A percentile compares a stretch with the other conserved stretches of the same genome.
Conservation (phyloP, 2,329 filamentous ascomycete species). For the Colletotrichum shisoi region DNA sequence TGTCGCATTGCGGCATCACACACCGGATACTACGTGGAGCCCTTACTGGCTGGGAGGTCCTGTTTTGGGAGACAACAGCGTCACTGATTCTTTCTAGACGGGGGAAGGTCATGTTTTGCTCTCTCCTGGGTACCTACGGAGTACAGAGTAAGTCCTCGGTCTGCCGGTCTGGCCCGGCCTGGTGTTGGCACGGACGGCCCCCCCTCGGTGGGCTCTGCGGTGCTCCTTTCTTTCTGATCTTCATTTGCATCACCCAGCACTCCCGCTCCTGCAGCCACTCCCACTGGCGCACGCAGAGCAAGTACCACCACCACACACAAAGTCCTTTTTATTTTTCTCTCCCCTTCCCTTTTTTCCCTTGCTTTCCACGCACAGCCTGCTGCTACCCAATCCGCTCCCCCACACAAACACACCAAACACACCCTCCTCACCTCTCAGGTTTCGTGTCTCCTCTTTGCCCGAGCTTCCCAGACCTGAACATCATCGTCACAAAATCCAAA, state of each 20-base stretch:
- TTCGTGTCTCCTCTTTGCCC: slow-evolving; percentile 29
- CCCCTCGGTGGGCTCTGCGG: slow-evolving; percentile 28
- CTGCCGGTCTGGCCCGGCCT: slow-evolving; percentile 13
- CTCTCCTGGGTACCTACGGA: neutral
- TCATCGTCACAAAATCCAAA: slow-evolving; percentile 28
- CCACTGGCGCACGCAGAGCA: slow-evolving; percentile 8
- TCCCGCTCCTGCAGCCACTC: neutral
- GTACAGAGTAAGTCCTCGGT: slow-evolving; percentile 5
- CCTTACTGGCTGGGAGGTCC: slow-evolving; percentile 20
- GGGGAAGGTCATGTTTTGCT: slow-evolving; percentile 3
- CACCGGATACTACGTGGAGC: neutral
- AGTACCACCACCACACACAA: slow-evolving; percentile 27
- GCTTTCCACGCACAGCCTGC: slow-evolving; percentile 19
- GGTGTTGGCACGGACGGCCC: slow-evolving; percentile 35
- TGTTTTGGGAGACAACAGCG: slow-evolving; percentile 35
- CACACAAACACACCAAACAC: slow-evolving; percentile 26
- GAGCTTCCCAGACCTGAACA: slow-evolving; percentile 18
- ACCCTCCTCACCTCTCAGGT: slow-evolving; percentile 15
- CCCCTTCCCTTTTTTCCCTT: slow-evolving; percentile 25
- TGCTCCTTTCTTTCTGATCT: slow-evolving; percentile 39
- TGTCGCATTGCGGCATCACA: neutral
- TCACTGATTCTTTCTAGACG: slow-evolving; percentile 30
- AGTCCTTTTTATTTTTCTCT: slow-evolving; percentile 23
- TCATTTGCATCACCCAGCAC: slow-evolving; percentile 37
- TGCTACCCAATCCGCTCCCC: slow-evolving; percentile 6